These are phyloP conservation scores for Aspergillus affinis DNA, from an alignment of 495 filamentous ascomycete species.

Conservation along the genomic window DNA sequence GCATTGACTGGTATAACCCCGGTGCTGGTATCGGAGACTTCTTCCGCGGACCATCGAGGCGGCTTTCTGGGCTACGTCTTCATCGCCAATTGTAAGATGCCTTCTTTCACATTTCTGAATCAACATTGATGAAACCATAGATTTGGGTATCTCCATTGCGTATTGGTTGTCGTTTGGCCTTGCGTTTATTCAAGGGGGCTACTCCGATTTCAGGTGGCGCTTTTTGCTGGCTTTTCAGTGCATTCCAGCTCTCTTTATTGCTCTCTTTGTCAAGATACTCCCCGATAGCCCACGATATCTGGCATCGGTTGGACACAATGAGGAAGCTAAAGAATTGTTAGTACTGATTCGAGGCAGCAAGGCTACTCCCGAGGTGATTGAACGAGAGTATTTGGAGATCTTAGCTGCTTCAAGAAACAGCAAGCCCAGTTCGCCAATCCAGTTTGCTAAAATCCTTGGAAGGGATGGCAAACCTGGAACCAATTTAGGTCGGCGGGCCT, in stretches of 20 bases:
- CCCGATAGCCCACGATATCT: slow-evolving; percentile 51
- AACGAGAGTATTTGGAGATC: slow-evolving; percentile 44
- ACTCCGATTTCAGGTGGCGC: slow-evolving; percentile 53
- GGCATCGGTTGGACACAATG: slow-evolving; percentile 37
- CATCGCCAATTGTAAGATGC: slow-evolving; percentile 48
- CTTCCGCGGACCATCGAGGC: slow-evolving; percentile 46
- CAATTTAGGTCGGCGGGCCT: slow-evolving; percentile 45
- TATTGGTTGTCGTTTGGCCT: slow-evolving; percentile 65
- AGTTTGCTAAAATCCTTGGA: slow-evolving; percentile 39
- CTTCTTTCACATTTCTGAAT: neutral
- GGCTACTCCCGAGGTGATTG: slow-evolving; percentile 29
- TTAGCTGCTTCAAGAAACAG: slow-evolving; percentile 31
- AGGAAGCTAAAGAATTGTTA: slow-evolving; percentile 40
- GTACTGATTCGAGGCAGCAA: slow-evolving; percentile 23
- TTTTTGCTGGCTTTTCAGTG: slow-evolving; percentile 57
- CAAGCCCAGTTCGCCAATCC: slow-evolving; percentile 35
- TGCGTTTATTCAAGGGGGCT: slow-evolving; percentile 50
- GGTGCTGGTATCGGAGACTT: slow-evolving; percentile 53
- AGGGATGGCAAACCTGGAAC: slow-evolving; percentile 27
- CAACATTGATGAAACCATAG: slow-evolving; percentile 24
- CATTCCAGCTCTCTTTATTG: slow-evolving; percentile 52
- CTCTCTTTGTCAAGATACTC: slow-evolving; percentile 46
- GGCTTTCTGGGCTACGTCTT: slow-evolving; percentile 52
- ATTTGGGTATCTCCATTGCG: slow-evolving; percentile 59
- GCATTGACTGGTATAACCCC: slow-evolving; percentile 52